Percentiles rank a stretch among this genome's conserved stretches.
Conservation (phyloP, 768 basidiomycete species). For the Dentipellis fragilis region DNA sequence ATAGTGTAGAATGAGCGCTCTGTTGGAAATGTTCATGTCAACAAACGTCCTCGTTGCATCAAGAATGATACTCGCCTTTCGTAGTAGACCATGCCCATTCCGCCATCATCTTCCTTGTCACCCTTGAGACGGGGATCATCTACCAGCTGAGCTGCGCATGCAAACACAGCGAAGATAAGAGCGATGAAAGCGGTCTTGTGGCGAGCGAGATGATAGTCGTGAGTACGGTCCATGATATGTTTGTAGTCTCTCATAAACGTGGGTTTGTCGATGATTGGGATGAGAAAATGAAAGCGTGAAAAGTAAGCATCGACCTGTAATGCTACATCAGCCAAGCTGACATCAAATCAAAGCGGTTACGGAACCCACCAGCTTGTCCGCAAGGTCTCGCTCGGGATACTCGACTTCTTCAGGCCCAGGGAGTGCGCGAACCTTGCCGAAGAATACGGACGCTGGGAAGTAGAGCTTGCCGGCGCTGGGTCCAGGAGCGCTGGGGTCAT, state of each 20-base stretch:
- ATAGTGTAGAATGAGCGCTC: conserved; percentile 84
- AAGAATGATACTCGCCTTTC: conserved; percentile 50
- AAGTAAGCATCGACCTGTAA: conserved; percentile 80
- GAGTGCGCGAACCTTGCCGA: conserved; percentile 75
- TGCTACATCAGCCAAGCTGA: conserved; percentile 16
- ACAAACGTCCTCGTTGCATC: too few species aligned
- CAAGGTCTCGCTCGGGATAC: conserved; percentile 75
- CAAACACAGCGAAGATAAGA: conserved; percentile 81
- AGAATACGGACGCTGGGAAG: conserved; percentile 81
- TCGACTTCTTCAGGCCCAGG: conserved; percentile 82
- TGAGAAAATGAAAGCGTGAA: conserved; percentile 73
- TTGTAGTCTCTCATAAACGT: conserved; percentile 68
- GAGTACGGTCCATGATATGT: conserved; percentile 60
- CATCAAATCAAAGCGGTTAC: background rate
- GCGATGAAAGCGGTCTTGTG: conserved; percentile 69
- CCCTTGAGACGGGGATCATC: conserved; percentile 59
- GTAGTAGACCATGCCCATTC: conserved; percentile 85
- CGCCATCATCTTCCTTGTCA: conserved; percentile 61
- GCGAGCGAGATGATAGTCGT: conserved; percentile 42
- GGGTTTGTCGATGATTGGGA: conserved; percentile 83
- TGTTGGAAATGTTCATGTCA: conserved; percentile 19
- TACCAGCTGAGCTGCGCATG: conserved; percentile 75
- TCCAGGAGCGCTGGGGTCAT: conserved; percentile 67
- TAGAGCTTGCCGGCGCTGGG: conserved; percentile 50
- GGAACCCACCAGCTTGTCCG: conserved; percentile 69